Evolutionary conservation across 2,329 filamentous ascomycete genomes (phyloP).

Genomic region (Reticulascus tulasneorum): DNA sequence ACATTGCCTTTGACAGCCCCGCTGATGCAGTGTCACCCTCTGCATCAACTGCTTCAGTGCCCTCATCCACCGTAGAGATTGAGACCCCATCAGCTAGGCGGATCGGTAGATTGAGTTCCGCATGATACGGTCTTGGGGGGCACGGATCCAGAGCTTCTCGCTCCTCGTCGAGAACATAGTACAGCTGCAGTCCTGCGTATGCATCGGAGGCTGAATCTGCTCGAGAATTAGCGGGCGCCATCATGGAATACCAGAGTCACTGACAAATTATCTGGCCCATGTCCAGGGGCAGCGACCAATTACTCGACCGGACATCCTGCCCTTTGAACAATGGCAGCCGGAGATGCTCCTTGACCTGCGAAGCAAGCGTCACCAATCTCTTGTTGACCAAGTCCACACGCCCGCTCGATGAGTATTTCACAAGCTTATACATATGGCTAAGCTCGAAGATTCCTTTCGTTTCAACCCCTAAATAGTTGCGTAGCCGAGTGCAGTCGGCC

Average conservation of each 20-base stretch:
- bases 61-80: conserved; percentile 22
- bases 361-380: conserved; percentile 59
- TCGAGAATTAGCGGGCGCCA: conserved; percentile 19
- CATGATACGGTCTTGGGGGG: conserved; percentile 66
- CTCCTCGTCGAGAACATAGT: conserved; percentile 64
- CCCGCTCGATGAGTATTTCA: conserved; percentile 58
- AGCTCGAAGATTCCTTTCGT: conserved; percentile 71
- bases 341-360: conserved; percentile 67
- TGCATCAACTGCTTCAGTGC: conserved; percentile 25
- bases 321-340: conserved; percentile 74
- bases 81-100: conserved; percentile 42
- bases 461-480: conserved; percentile 61
- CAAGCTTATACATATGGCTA: conserved; percentile 74
- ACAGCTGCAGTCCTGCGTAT: conserved; percentile 74
- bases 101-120: conserved; percentile 64
- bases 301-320: conserved; percentile 61
- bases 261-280: conserved; percentile 66
- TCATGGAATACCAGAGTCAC: conserved; percentile 23
- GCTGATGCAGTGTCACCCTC: conserved; percentile 16
- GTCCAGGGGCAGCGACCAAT: conserved; percentile 66
- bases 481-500: conserved; percentile 66
- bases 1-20: not conserved
- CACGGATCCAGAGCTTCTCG: conserved; percentile 62
- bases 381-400: conserved; percentile 60
- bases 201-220: conserved; percentile 77